A percentile compares a stretch with the other conserved stretches of the same genome.
Evolutionary conservation across 495 filamentous ascomycete genomes (phyloP).

Genomic region (Lepraria neglecta): DNA sequence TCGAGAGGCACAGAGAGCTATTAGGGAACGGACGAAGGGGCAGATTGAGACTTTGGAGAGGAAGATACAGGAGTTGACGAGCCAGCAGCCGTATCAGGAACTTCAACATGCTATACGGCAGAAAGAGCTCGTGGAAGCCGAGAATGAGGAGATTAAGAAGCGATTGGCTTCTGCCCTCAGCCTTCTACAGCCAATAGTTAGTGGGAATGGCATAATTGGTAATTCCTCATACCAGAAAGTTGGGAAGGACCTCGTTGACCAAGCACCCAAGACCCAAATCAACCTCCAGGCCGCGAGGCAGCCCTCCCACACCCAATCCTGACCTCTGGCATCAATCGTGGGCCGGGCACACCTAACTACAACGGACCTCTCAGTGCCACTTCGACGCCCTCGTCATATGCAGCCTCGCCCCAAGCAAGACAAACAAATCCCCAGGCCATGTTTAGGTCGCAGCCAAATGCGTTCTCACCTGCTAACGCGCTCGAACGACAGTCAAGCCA

Average conservation of each 20-base stretch:
- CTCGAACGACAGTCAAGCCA: constrained; percentile 49
- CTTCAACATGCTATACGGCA: constrained; percentile 62
- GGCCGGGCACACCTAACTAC: not conserved
- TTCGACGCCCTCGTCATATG: constrained; percentile 21
- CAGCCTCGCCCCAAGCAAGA: constrained; percentile 18
- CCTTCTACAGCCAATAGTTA: constrained; percentile 51
- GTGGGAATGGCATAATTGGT: constrained; percentile 33
- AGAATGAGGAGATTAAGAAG: constrained; percentile 63
- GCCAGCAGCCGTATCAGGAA: constrained; percentile 72
- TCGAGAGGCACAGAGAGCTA: constrained; percentile 79
- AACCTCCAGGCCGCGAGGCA: constrained; percentile 6
- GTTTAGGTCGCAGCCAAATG: constrained; percentile 13
- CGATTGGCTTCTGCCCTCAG: constrained; percentile 54
- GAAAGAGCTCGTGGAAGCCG: constrained; percentile 62
- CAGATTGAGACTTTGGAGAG: constrained; percentile 73
- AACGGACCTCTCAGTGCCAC: constrained; percentile 12
- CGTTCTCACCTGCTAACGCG: constrained; percentile 17
- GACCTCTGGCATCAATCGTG: constrained; percentile 10
- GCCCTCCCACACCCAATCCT: constrained; percentile 1
- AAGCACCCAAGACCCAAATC: not conserved
- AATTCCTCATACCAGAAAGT: not conserved
- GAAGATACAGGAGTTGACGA: constrained; percentile 62
- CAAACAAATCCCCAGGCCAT: constrained; percentile 16
- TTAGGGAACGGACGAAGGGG: constrained; percentile 72
- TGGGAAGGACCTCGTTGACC: not conserved